These are phyloP conservation scores for Botrytis squamosa DNA, from an alignment of 2,329 filamentous ascomycete genomes.

Conservation along the genomic window DNA sequence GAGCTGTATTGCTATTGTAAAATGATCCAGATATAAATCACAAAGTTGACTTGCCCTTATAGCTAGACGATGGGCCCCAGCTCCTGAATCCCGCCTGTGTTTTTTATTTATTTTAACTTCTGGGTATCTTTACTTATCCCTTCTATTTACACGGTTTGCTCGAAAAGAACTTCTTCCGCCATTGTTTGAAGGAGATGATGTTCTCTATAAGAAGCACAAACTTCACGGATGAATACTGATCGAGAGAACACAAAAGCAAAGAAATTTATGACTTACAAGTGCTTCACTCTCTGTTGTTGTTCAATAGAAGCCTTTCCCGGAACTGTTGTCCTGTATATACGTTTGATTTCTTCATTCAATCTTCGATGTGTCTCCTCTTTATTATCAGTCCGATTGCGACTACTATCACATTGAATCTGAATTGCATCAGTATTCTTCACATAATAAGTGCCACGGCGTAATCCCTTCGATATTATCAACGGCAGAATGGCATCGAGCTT, in stretches of 20 bases:
- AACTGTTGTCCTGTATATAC: conserved; percentile 34
- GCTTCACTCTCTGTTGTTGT: conserved; percentile 53
- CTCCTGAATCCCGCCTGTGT: too few relatives aligned
- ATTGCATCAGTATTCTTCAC: conserved; percentile 35
- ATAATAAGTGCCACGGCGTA: conserved; percentile 36
- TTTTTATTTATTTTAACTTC: too few relatives aligned
- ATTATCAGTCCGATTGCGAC: conserved; percentile 35
- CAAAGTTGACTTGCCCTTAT: neutral
- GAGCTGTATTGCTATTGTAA: neutral
- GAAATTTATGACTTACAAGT: conserved; percentile 33
- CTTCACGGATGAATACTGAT: neutral
- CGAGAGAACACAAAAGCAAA: neutral
- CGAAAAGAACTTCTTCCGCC: neutral
- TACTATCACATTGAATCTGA: conserved; percentile 36
- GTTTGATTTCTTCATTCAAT: conserved; percentile 34
- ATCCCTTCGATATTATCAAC: conserved; percentile 31
- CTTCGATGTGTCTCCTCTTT: conserved; percentile 33
- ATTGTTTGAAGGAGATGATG: neutral
- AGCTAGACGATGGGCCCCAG: neutral
- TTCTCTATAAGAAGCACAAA: neutral
- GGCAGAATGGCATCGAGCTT: conserved; percentile 32
- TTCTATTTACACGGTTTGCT: neutral
- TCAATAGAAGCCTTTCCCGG: conserved; percentile 45
- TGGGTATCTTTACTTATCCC: neutral
- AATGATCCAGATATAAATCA: neutral